Evolutionary conservation across 2,329 filamentous ascomycete species (phyloP).

Genomic region (Colletotrichum tropicale): DNA sequence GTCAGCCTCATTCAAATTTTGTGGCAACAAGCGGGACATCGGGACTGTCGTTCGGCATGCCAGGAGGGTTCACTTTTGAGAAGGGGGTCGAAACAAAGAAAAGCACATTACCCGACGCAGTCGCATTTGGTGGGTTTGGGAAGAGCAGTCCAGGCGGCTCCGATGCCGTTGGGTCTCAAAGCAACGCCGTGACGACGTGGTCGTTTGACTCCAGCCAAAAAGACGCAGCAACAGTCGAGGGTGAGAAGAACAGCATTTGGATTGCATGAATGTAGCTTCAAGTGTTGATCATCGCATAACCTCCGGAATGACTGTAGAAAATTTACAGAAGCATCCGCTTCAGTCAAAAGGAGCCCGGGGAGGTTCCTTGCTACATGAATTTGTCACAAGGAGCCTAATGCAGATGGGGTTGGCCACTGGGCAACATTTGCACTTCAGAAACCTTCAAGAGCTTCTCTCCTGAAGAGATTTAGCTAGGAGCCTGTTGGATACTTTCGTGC

Average conservation of each 20-base stretch:
- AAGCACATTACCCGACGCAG: background rate
- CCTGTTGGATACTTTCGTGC: background rate
- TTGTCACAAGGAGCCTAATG: background rate
- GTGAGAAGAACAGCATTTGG: background rate
- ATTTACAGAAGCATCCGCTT: background rate
- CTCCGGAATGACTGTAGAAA: no score
- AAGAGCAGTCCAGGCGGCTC: no score
- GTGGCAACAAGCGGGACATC: background rate
- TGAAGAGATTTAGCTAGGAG: background rate
- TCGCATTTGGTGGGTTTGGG: no score
- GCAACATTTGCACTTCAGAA: background rate
- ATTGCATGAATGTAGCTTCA: no score
- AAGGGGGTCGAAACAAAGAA: background rate
- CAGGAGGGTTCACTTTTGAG: background rate
- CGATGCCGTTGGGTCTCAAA: no score
- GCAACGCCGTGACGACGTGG: background rate
- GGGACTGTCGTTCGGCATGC: background rate
- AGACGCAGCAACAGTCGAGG: background rate
- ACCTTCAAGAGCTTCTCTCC: background rate
- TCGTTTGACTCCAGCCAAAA: background rate
- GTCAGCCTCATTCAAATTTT: background rate
- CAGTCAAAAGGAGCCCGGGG: background rate
- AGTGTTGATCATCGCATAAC: no score
- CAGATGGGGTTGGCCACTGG: fast-evolving
- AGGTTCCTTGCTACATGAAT: background rate